phyloP scores from a whole-genome alignment of 2,329 filamentous ascomycete species.

The Polytolypa hystricis region DNA sequence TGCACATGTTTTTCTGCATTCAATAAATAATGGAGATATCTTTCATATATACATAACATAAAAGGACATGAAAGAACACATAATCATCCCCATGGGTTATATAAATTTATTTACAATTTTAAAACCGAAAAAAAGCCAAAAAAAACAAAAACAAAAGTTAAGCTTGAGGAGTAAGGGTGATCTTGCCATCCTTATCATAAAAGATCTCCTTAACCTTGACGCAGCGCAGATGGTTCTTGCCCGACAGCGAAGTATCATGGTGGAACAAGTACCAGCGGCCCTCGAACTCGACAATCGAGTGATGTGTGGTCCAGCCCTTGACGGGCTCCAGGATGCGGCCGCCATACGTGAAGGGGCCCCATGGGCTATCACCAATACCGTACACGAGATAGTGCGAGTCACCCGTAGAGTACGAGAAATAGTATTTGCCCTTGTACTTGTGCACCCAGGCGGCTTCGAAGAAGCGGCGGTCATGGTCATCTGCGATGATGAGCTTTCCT shows the following conservation, averaged over 20 bases:
- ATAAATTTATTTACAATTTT: no score
- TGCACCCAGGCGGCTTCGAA: slow-evolving; percentile 77
- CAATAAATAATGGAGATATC: no score
- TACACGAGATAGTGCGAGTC: slow-evolving; percentile 67
- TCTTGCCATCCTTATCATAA: slow-evolving; percentile 56
- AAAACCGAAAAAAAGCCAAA: no score
- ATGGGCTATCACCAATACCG: slow-evolving; percentile 51
- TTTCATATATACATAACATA: no score
- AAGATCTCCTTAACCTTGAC: slow-evolving; percentile 68
- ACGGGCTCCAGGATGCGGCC: slow-evolving; percentile 66
- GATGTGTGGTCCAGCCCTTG: slow-evolving; percentile 71
- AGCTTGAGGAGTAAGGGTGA: slow-evolving; percentile 27
- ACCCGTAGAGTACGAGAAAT: slow-evolving; percentile 68
- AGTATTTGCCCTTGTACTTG: slow-evolving; percentile 58
- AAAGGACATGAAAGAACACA: no score
- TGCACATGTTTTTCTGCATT: no score
- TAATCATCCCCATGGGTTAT: no score
- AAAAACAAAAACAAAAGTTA: no score
- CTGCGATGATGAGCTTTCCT: slow-evolving; percentile 47
- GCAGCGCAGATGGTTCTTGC: slow-evolving; percentile 58
- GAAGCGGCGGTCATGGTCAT: slow-evolving; percentile 64
- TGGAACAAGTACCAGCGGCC: slow-evolving; percentile 66
- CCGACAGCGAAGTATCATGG: slow-evolving; percentile 61
- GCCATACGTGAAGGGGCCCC: slow-evolving; percentile 62
- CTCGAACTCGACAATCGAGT: slow-evolving; percentile 64